phyloP scores from a whole-genome alignment of 2,329 filamentous ascomycete species.

The Venturia oleaginea region DNA sequence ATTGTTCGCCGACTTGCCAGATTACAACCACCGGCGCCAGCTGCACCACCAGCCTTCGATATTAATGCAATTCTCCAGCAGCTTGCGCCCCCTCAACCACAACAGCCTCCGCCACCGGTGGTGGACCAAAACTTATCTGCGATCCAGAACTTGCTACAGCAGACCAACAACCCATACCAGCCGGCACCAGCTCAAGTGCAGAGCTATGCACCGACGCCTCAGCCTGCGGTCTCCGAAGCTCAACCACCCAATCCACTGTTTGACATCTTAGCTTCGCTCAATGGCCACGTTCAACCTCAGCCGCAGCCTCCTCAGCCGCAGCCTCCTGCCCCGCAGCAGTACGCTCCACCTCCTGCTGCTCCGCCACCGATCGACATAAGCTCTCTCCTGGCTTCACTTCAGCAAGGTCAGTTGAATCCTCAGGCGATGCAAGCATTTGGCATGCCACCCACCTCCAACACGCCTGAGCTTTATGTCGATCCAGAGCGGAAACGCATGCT shows the following conservation, averaged over 20 bases:
- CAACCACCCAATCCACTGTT: neutral
- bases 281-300: neutral
- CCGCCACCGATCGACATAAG: conserved; percentile 4
- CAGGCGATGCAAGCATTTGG: neutral
- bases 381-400: conserved; percentile 13
- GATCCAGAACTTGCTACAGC: conserved; percentile 2
- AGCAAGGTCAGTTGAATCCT: conserved; percentile 10
- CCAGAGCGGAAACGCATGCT: conserved; percentile 28
- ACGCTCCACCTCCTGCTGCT: neutral
- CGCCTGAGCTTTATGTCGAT: conserved; percentile 20
- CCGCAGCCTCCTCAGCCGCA: neutral
- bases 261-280: conserved; percentile 10
- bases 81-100: neutral
- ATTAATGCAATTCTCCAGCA: conserved; percentile 10
- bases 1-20: conserved; percentile 13
- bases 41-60: neutral
- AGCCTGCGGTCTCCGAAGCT: neutral
- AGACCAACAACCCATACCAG: neutral
- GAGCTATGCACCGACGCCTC: neutral
- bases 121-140: neutral
- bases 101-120: neutral
- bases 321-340: conserved; percentile 3
- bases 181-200: conserved; percentile 3
- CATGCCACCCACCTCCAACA: neutral
- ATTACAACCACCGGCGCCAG: neutral